Evolutionary conservation across 192 early-diverging fungal species (phyloP).

Genomic region (Umbelopsis ramanniana): DNA sequence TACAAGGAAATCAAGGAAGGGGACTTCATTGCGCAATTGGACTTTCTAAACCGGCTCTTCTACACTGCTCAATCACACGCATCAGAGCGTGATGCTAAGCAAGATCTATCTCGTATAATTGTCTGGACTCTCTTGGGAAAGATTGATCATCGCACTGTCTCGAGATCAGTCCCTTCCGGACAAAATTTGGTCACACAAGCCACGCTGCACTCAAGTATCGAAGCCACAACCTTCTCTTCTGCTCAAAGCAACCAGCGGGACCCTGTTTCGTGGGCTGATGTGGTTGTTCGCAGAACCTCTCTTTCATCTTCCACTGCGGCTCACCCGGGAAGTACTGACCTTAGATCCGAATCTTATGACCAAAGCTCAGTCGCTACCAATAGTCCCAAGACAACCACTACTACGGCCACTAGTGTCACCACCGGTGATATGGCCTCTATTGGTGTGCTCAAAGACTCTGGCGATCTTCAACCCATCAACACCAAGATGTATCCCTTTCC

Average conservation of each 20-base stretch:
- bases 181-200: not conserved
- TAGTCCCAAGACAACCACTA: conserved; percentile 6
- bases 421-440: not conserved
- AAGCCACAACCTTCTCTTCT: not conserved
- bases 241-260: not conserved
- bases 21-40: conserved; percentile 16
- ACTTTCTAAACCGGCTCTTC: conserved; percentile 20
- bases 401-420: conserved; percentile 3
- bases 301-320: not conserved
- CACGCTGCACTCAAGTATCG: not conserved
- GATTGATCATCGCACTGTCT: conserved; percentile 7
- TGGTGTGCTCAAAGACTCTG: not conserved
- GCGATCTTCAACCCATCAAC: not conserved
- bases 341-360: conserved; percentile 10
- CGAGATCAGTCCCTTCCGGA: not conserved
- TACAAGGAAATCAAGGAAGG: conserved; percentile 22
- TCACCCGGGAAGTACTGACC: not conserved
- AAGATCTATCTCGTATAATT: conserved; percentile 24
- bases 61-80: not conserved
- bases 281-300: conserved; percentile 16
- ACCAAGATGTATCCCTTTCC: conserved; percentile 1
- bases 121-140: conserved; percentile 21
- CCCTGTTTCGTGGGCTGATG: conserved; percentile 19
- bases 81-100: conserved; percentile 26
- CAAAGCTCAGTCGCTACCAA: not conserved